A percentile compares a stretch with the other conserved stretches of the same genome.
These are phyloP conservation scores for Eucalyptus fibrosa DNA, from an alignment of 345 rosid genomes.

Conservation along the genomic window DNA sequence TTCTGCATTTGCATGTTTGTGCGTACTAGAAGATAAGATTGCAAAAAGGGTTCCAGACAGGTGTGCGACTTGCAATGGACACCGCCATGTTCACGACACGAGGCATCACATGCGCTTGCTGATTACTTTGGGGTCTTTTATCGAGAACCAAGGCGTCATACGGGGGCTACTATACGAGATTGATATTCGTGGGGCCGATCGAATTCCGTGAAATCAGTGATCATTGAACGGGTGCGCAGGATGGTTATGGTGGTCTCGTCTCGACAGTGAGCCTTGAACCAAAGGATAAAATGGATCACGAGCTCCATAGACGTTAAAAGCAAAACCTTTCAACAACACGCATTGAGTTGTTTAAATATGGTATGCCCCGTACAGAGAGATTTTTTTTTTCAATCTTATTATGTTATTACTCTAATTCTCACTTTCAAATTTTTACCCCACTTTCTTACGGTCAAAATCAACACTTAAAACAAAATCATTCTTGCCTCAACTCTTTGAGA, in stretches of 20 bases:
- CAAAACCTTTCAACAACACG: background rate
- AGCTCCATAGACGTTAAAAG: background rate
- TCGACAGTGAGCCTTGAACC: background rate
- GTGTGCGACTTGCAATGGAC: background rate
- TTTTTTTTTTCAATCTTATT: no score
- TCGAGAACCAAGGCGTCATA: background rate
- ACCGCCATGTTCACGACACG: background rate
- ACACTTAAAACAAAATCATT: no score
- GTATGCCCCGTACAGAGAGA: background rate
- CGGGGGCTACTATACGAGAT: background rate
- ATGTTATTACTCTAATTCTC: no score
- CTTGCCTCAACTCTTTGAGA: rapidly evolving
- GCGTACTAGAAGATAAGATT: background rate
- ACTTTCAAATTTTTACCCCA: no score
- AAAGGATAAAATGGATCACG: background rate
- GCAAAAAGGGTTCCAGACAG: background rate
- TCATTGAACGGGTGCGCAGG: background rate
- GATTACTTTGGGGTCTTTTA: background rate
- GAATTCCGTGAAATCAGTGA: background rate
- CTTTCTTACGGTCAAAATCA: rapidly evolving
- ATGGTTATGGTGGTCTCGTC: background rate
- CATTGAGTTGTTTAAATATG: background rate
- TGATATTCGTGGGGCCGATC: background rate
- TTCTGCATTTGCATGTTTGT: background rate
- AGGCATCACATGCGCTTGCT: background rate